phyloP scores from a whole-genome alignment of 2,329 filamentous ascomycete genomes.

The Alternaria alternata region DNA sequence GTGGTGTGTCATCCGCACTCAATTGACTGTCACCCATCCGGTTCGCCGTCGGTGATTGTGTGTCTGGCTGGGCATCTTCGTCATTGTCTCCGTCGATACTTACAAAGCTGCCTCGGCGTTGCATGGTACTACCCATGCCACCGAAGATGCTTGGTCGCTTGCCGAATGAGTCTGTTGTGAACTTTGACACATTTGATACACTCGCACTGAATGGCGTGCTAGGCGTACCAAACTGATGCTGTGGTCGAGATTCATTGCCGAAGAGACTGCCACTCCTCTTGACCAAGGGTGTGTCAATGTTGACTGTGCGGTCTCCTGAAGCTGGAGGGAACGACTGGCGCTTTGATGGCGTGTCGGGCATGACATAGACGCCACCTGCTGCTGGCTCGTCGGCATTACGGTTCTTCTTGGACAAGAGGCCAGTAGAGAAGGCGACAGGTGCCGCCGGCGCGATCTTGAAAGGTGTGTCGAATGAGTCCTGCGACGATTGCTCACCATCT shows the following conservation, averaged over 20 bases:
- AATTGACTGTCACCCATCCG: slow-evolving; percentile 63
- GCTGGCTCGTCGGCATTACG: slow-evolving; percentile 72
- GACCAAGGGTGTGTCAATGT: slow-evolving; percentile 54
- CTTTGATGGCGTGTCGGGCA: slow-evolving; percentile 97
- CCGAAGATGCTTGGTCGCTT: slow-evolving; percentile 70
- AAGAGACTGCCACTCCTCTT: slow-evolving; percentile 61
- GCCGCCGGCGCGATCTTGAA: slow-evolving; percentile 78
- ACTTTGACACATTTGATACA: slow-evolving; percentile 65
- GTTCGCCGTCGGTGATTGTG: slow-evolving; percentile 65
- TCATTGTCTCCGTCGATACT: slow-evolving; percentile 86
- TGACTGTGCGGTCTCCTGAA: slow-evolving; percentile 46
- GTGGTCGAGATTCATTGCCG: slow-evolving; percentile 68
- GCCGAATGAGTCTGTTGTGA: slow-evolving; percentile 73
- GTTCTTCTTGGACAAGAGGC: slow-evolving; percentile 90
- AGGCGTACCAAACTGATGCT: slow-evolving; percentile 79
- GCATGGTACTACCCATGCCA: slow-evolving; percentile 59
- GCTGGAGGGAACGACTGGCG: slow-evolving; percentile 77
- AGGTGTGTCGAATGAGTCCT: slow-evolving; percentile 73
- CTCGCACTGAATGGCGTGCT: slow-evolving; percentile 80
- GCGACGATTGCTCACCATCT: slow-evolving; percentile 57
- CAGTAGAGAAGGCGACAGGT: slow-evolving; percentile 85
- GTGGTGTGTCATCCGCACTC: slow-evolving; percentile 79
- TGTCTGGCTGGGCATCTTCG: slow-evolving; percentile 60
- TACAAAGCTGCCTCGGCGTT: slow-evolving; percentile 74
- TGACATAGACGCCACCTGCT: slow-evolving; percentile 66